Base-by-base conservation (phyloP, 768 basidiomycete species). In the Clavulina sp. region DNA sequence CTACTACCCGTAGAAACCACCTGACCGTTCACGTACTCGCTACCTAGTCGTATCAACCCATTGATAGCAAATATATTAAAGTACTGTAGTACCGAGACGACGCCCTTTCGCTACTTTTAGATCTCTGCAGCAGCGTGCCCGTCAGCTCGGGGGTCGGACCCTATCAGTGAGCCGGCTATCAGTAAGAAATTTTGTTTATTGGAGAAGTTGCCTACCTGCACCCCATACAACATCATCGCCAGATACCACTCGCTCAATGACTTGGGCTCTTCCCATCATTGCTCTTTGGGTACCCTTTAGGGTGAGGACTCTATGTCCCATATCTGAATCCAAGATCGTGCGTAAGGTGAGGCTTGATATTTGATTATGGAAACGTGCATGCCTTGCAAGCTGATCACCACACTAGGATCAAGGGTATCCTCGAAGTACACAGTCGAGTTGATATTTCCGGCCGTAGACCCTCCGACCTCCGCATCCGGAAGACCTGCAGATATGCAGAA, bases 401-500 rank as follows among this genome's bases (percentile, higher is more conserved):
- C 81, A 28, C 75, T 71, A 13, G 64, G 60, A 21, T 77, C 58
- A 50, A 93, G 80, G 0, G 77, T 81, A 31, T 91, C 88, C 65
- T 97, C 93, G 52, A 96, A 76, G 65, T 81, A 89, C 4, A 96
- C 80, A 57, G 84, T 81, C 56, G 84, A 82, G 60, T 86, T 85
- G 38, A 77, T 72, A 61, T 83, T 78, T 3, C 80, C 79, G 0
- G 78, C 78, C 7, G 53, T 70, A 5, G 68, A 64, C 29, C 69
- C 63, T 31, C 67, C 66, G 23, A 66, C 69, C 40, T 74, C 69
- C 2, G 73, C 60, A 55, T 82, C 78, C 0, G 85, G 82, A 52
- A 72, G 73, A 24, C 83, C 84, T 18, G 87, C 76, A 13, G 88
- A 91, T 53, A 97, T 96, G 62, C 92, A 97, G 69, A 97, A 95